Percentiles rank a stretch among this genome's conserved stretches.
phyloP scores from a whole-genome alignment of 2,329 filamentous ascomycete species.

The Ceratocystis albifundus region DNA sequence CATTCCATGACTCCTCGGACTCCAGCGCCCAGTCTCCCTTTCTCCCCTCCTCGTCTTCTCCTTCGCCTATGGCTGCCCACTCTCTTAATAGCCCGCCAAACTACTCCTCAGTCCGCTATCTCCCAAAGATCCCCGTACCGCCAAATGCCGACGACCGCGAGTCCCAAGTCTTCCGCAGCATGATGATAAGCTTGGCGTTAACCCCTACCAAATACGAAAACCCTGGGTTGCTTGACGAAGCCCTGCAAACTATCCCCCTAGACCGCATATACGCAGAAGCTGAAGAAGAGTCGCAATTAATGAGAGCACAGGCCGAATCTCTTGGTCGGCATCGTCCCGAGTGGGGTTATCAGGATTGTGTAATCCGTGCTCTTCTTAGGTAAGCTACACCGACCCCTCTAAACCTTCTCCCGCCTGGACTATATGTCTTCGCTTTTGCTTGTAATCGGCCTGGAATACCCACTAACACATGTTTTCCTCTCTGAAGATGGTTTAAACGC shows the following conservation, averaged over 20 bases:
- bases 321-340: conserved; percentile 72
- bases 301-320: conserved; percentile 77
- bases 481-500: conserved; percentile 68
- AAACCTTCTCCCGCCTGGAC: conserved; percentile 1
- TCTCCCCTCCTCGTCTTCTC: conserved; percentile 41
- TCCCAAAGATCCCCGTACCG: conserved; percentile 54
- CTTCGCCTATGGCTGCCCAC: conserved; percentile 31
- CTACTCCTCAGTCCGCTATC: conserved; percentile 40
- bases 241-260: conserved; percentile 71
- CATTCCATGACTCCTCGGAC: conserved; percentile 27
- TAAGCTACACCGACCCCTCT: conserved; percentile 33
- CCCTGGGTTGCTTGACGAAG: conserved; percentile 85
- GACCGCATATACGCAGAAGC: conserved; percentile 89
- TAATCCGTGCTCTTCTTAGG: conserved; percentile 76
- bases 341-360: conserved; percentile 97
- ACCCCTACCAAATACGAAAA: conserved; percentile 95
- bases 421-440: no score
- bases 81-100: conserved; percentile 35
- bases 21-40: conserved; percentile 26
- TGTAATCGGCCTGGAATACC: not conserved
- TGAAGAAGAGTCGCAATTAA: conserved; percentile 81
- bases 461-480: conserved; percentile 24
- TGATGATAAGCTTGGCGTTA: conserved; percentile 72
- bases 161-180: conserved; percentile 66
- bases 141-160: conserved; percentile 53